These are phyloP conservation scores for Sinapis alba DNA, from an alignment of 441 rosid species.

Conservation along the genomic window DNA sequence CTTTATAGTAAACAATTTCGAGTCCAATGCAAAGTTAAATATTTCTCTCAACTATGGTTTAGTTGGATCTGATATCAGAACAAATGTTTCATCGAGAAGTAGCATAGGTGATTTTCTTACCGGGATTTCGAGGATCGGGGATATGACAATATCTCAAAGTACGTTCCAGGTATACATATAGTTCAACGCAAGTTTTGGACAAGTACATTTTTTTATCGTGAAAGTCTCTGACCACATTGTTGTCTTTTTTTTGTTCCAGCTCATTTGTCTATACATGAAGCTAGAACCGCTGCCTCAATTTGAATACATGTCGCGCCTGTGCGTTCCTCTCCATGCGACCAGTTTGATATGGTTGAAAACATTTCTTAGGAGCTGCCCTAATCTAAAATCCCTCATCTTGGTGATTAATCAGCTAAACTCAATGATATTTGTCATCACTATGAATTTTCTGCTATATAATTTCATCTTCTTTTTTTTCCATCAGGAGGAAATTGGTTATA, in stretches of 20 bases:
- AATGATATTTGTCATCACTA: background rate
- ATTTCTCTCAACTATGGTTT: background rate
- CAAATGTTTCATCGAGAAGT: background rate
- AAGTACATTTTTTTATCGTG: too few species aligned
- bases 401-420: background rate
- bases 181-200: too few species aligned
- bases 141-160: background rate
- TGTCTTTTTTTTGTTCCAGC: too few species aligned
- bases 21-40: background rate
- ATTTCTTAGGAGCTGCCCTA: background rate
- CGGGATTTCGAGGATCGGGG: background rate
- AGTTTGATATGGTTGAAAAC: background rate
- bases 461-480: too few species aligned
- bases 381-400: background rate
- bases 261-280: background rate
- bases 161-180: background rate
- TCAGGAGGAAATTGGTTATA: background rate
- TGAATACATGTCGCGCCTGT: background rate
- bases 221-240: too few species aligned
- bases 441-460: background rate
- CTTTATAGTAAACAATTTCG: background rate
- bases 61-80: background rate
- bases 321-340: background rate
- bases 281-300: background rate
- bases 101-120: background rate